A percentile compares a stretch with the other conserved stretches of the same genome.
Evolutionary conservation across 2,329 filamentous ascomycete genomes (phyloP).

Genomic region (Zalaria sp.): DNA sequence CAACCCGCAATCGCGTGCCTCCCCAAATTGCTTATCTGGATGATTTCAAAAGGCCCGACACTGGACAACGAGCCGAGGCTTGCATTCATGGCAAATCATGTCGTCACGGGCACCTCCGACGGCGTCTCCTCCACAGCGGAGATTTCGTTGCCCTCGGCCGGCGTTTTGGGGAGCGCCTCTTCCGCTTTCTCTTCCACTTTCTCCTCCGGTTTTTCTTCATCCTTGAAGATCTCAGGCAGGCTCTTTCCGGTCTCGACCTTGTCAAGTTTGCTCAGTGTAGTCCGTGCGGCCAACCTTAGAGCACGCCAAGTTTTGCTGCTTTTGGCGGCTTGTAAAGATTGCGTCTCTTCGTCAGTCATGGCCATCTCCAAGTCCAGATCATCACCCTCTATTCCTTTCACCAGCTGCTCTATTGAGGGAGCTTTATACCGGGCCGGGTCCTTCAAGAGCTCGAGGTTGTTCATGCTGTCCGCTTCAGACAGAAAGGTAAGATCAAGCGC

Average conservation of each 20-base stretch:
- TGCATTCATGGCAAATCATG: too few relatives aligned
- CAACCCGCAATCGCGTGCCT: too few relatives aligned
- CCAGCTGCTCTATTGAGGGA: slow-evolving; percentile 57
- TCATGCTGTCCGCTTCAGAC: slow-evolving; percentile 46
- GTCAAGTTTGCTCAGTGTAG: slow-evolving; percentile 66
- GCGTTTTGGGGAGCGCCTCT: slow-evolving; percentile 3
- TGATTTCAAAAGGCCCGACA: too few relatives aligned
- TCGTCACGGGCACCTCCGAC: too few relatives aligned
- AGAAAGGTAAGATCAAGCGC: slow-evolving; percentile 69
- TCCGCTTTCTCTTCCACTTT: neutral
- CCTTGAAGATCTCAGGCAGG: slow-evolving; percentile 35
- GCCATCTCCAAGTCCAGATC: slow-evolving; percentile 82
- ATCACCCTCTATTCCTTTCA: slow-evolving; percentile 59
- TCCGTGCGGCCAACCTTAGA: slow-evolving; percentile 62
- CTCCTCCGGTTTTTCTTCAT: slow-evolving; percentile 10
- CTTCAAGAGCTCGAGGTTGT: slow-evolving; percentile 57
- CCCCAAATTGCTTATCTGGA: too few relatives aligned
- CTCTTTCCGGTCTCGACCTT: slow-evolving; percentile 75
- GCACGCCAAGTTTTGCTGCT: slow-evolving; percentile 85
- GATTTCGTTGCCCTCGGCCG: neutral
- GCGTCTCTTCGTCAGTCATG: slow-evolving; percentile 46
- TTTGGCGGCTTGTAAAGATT: slow-evolving; percentile 52
- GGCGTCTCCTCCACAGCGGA: slow-evolving; percentile 1
- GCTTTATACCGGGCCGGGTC: slow-evolving; percentile 43
- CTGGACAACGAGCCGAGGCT: too few relatives aligned